These are phyloP conservation scores for Solanum hybrid DNA, from an alignment of 305 asterid genomes.

Conservation along the genomic window DNA sequence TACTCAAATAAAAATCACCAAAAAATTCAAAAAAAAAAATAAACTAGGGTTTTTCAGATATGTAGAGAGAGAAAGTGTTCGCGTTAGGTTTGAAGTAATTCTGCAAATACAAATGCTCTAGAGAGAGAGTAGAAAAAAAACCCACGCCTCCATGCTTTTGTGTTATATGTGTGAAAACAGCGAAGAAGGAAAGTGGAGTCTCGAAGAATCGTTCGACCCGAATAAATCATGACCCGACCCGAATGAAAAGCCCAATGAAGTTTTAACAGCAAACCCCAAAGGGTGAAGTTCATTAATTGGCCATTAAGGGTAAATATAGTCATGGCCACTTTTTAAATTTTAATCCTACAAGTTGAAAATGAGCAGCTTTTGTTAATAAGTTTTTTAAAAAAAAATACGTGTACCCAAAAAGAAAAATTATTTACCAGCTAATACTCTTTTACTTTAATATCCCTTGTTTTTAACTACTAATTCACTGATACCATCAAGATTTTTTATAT, in stretches of 20 bases:
- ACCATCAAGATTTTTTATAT: too few relatives aligned
- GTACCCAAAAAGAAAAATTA: neutral
- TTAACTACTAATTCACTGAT: too few relatives aligned
- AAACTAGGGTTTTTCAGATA: neutral
- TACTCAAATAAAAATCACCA: neutral
- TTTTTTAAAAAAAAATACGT: neutral
- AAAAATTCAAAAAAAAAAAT: neutral
- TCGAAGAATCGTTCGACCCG: neutral
- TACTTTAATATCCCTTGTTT: rapidly evolving
- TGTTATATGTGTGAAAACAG: neutral
- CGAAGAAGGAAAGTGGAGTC: neutral
- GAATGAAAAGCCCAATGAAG: neutral
- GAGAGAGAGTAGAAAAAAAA: neutral
- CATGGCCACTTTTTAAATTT: neutral
- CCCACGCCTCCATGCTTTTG: neutral
- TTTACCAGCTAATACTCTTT: neutral
- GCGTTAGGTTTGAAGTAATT: neutral
- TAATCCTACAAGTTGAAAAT: neutral
- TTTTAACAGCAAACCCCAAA: neutral
- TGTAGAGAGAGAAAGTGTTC: neutral
- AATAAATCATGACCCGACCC: neutral
- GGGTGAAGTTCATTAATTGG: neutral
- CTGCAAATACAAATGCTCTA: neutral
- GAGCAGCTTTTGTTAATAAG: neutral
- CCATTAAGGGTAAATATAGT: neutral